phyloP scores from a whole-genome alignment of 768 basidiomycete genomes.

The Auriculariales sp. region DNA sequence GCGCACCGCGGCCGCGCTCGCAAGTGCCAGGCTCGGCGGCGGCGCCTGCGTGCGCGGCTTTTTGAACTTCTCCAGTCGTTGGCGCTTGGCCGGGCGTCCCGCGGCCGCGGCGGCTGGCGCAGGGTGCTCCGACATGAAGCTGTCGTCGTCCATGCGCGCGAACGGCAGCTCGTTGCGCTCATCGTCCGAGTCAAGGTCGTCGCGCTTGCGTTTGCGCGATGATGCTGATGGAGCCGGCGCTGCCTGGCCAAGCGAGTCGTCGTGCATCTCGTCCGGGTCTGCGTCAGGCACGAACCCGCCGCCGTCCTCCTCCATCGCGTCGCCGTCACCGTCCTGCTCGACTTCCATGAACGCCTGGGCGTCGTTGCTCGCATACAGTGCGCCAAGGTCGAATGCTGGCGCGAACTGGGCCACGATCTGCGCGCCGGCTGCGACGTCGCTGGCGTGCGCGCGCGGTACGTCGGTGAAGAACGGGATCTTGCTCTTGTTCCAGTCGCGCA shows the following conservation, averaged over 20 bases:
- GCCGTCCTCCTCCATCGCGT: conserved; percentile 27
- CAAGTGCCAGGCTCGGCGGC: background rate
- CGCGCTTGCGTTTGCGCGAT: conserved; percentile 1
- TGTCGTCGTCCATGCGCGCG: background rate
- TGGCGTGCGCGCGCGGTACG: conserved; percentile 69
- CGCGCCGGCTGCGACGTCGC: conserved; percentile 67
- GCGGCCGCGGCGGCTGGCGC: background rate
- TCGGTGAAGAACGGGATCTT: conserved; percentile 82
- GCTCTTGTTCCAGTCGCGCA: conserved; percentile 92
- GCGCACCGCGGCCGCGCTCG: background rate
- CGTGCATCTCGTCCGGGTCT: too few relatives aligned
- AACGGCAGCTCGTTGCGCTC: background rate
- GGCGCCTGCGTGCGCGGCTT: background rate
- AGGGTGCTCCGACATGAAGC: too few relatives aligned
- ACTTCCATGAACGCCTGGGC: conserved; percentile 26
- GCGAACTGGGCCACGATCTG: conserved; percentile 59
- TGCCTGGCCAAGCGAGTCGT: too few relatives aligned
- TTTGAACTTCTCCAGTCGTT: background rate
- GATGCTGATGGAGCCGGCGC: background rate
- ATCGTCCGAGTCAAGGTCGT: conserved; percentile 2
- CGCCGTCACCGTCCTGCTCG: conserved; percentile 23
- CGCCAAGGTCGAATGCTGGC: conserved; percentile 69
- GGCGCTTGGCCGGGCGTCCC: background rate
- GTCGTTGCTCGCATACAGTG: conserved; percentile 37
- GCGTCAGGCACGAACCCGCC: conserved; percentile 13